phyloP scores from a whole-genome alignment of 257 asterid species.

The Nicotiana paniculata region DNA sequence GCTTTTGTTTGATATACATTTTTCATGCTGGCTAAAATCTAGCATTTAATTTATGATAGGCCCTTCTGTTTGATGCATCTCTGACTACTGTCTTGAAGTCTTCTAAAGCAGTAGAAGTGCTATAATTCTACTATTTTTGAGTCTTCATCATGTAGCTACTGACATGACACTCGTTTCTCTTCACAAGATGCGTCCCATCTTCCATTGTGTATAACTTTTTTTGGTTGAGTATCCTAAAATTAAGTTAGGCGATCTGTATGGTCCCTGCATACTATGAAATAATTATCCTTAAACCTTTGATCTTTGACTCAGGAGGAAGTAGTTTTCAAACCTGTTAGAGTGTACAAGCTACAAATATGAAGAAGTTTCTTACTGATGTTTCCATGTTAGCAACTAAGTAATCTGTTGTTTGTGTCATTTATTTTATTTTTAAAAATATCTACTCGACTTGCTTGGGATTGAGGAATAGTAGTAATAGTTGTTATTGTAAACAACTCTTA shows the following conservation, averaged over 20 bases:
- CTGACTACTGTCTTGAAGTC: not conserved
- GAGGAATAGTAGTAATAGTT: not conserved
- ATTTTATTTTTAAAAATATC: not conserved
- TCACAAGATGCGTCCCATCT: not conserved
- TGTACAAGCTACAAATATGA: not conserved
- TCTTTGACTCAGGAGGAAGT: not conserved
- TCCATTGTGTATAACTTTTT: not conserved
- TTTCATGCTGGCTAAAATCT: not conserved
- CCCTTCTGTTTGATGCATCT: not conserved
- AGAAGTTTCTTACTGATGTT: not conserved
- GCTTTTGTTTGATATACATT: not conserved
- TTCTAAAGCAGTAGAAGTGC: not conserved
- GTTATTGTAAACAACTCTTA: not conserved
- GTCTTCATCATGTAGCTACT: not conserved
- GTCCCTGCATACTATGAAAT: not conserved
- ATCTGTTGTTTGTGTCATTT: not conserved
- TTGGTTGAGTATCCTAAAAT: not conserved
- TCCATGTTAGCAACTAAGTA: not conserved
- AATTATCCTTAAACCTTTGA: not conserved
- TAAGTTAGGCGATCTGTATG: not conserved
- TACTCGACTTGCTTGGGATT: not conserved
- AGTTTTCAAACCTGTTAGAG: not conserved
- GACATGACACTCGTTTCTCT: not conserved
- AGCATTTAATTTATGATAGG: not conserved
- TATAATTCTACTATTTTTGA: not conserved